Conservation (phyloP, 768 basidiomycete species). For the Trametes elegans region DNA sequence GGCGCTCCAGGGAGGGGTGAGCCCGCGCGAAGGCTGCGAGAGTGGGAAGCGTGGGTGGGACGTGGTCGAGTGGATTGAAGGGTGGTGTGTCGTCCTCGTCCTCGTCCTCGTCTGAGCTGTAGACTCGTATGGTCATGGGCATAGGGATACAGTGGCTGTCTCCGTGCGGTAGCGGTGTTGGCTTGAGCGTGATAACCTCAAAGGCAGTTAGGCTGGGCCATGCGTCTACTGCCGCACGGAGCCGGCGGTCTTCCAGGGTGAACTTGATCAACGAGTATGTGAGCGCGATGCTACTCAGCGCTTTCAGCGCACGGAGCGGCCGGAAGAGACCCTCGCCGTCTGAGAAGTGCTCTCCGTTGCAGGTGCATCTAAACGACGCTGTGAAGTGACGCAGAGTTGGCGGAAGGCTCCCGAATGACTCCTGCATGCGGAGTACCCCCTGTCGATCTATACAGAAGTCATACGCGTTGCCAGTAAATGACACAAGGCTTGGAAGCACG, state of each 20-base stretch:
- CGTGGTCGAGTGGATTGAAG: not conserved
- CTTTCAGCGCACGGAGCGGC: not conserved
- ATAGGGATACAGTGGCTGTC: not conserved
- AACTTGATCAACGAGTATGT: not conserved
- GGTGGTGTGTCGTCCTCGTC: not conserved
- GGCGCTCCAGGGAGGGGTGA: not conserved
- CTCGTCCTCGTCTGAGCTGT: no score
- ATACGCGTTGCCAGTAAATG: no score
- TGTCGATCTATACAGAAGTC: not conserved
- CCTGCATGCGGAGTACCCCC: not conserved
- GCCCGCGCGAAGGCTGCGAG: slow-evolving; percentile 8
- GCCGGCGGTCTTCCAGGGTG: not conserved
- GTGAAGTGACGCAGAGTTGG: not conserved
- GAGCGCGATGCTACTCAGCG: not conserved
- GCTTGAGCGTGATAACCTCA: not conserved
- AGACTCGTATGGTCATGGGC: not conserved
- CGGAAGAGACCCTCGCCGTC: not conserved
- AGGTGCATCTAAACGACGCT: not conserved
- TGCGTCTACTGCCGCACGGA: not conserved
- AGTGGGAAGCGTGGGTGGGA: not conserved
- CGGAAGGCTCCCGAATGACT: not conserved
- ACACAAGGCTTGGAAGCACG: no score
- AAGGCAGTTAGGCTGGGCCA: not conserved
- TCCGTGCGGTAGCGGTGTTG: not conserved
- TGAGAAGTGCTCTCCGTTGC: not conserved